Percentiles rank a stretch among this genome's conserved stretches.
These are phyloP conservation scores for Ophidiomyces ophidiicola DNA, from an alignment of 2,329 filamentous ascomycete species.

Conservation along the genomic window DNA sequence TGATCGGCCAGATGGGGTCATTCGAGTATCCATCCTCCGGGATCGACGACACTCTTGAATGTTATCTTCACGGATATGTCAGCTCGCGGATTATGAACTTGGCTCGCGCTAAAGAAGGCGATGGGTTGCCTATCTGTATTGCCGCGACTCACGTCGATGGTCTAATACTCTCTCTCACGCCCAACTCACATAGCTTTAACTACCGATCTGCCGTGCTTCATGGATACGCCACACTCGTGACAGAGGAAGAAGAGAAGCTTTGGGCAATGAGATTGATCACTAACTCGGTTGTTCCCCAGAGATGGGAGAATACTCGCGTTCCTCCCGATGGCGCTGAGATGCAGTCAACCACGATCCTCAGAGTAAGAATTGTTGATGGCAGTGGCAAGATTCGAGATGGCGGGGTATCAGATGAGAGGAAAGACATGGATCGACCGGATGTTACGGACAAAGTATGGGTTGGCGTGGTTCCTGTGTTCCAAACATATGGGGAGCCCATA, in stretches of 20 bases:
- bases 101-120: conserved; percentile 32
- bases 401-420: conserved; percentile 48
- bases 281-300: conserved; percentile 54
- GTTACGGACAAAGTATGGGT: conserved; percentile 45
- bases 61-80: conserved; percentile 78
- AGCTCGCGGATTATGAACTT: conserved; percentile 64
- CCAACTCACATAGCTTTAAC: conserved; percentile 73
- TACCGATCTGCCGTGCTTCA: conserved; percentile 72
- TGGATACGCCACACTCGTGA: conserved; percentile 58
- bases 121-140: conserved; percentile 58
- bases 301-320: conserved; percentile 57
- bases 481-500: conserved; percentile 51
- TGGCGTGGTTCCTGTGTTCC: conserved; percentile 53
- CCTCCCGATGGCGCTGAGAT: conserved; percentile 64
- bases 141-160: conserved; percentile 67
- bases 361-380: conserved; percentile 54
- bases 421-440: conserved; percentile 39
- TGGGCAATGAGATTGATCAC: conserved; percentile 72
- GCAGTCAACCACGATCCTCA: conserved; percentile 60
- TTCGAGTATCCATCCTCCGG: conserved; percentile 51
- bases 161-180: conserved; percentile 64
- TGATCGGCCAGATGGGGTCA: conserved; percentile 73
- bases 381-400: conserved; percentile 64
- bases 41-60: conserved; percentile 52
- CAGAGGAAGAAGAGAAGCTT: conserved; percentile 55